Evolutionary conservation across 495 filamentous ascomycete genomes (phyloP), one percentile per base, ranked within the genome.

Genomic region (Umbilicaria muhlenbergii): DNA sequence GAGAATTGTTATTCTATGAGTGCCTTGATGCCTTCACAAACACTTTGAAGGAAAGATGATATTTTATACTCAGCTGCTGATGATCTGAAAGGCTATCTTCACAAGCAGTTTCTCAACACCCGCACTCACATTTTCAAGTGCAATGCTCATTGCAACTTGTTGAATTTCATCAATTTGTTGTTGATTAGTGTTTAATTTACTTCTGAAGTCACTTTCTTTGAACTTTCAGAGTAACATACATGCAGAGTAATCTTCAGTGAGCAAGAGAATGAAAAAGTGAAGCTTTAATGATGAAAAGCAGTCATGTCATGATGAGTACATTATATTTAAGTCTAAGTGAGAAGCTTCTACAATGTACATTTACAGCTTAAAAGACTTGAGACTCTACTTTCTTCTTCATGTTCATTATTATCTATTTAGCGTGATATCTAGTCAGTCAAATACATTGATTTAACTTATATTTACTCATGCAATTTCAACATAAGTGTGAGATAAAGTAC

Each of bases 311-410:
- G 19, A 21, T 21, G 19, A 21, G 19, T 21, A 21, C 19, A 21
- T 21, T 5, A 21, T 5, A 21, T 21, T 21, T 21, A 69, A 32
- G 66, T 95, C 2, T 68, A 74, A 0, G 58, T 95, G 6, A 73
- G 89, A 52, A 85, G 95, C 19, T 98, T 95, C 58, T 69, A 81
- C 45, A 93, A 75, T 96, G 41, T 89, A 92, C 53, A 71, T 73
- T 15, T 96, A 96, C 48, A 75, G 86, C 13, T 89, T 89, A 1
- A 89, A 96, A 56, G 73, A 94, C 19, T 81, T 96, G 47, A 84
- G 81, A 0, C 65, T 70, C 17, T 21, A 21, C 19, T 21, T 21
- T 21, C 19, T 21, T 21, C 19, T 21, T 5, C 19, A 21, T 5
- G 5, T 21, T 21, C 19, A 21, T 21, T 21, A 21, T 21, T 21